A percentile compares a stretch with the other conserved stretches of the same genome.
Conservation (phyloP, 2,329 filamentous ascomycete species). For the Neonectria sp. region DNA sequence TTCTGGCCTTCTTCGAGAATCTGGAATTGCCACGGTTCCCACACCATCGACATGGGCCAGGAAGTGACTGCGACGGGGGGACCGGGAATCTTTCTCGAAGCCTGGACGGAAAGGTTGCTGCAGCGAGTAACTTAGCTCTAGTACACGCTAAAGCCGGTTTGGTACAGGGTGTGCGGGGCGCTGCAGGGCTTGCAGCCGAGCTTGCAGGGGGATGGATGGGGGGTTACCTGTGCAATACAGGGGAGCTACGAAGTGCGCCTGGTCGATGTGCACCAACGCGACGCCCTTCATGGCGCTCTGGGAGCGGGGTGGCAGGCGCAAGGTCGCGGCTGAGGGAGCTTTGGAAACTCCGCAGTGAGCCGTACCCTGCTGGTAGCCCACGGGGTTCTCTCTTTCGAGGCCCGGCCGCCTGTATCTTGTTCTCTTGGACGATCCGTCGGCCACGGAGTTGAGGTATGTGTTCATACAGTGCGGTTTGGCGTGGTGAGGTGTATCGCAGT, state of each 20-base stretch:
- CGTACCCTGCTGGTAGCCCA: conserved; percentile 21
- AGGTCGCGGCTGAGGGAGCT: conserved; percentile 15
- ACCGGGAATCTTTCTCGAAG: conserved; percentile 48
- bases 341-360: conserved; percentile 5
- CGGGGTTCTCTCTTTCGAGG: neutral
- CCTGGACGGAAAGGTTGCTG: conserved; percentile 40
- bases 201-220: conserved; percentile 16
- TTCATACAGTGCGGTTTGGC: neutral
- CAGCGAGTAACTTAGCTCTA: conserved; percentile 14
- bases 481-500: neutral
- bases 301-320: conserved; percentile 22
- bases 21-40: conserved; percentile 42
- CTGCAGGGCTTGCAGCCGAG: conserved; percentile 15
- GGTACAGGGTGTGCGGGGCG: conserved; percentile 14
- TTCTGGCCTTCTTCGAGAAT: conserved; percentile 50
- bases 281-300: neutral
- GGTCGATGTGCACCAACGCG: neutral
- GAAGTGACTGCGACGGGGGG: conserved; percentile 37
- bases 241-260: conserved; percentile 13
- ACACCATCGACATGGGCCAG: conserved; percentile 38
- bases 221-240: conserved; percentile 24
- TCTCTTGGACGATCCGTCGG: neutral
- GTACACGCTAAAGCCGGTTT: conserved; percentile 18
- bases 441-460: neutral
- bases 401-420: neutral